These are phyloP conservation scores for Tephrocybe sp. DNA, from an alignment of 768 basidiomycete species.

Conservation along the genomic window DNA sequence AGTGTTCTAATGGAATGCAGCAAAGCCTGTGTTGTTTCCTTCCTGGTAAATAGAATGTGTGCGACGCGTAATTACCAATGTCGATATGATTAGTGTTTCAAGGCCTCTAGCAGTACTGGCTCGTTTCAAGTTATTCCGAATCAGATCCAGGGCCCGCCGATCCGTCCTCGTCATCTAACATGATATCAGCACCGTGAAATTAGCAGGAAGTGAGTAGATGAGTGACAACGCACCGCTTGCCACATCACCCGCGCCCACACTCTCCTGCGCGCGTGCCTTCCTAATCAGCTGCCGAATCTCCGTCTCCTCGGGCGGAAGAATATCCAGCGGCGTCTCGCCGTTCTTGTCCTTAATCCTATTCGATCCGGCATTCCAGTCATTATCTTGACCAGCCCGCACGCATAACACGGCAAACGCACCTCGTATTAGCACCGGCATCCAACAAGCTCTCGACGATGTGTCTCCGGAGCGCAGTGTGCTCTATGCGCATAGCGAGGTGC, in stretches of 20 bases:
- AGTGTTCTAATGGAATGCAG: no score
- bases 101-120: no score
- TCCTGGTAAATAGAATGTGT: no score
- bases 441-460: slow-evolving; percentile 63
- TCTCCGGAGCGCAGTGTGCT: slow-evolving; percentile 52
- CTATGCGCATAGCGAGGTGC: slow-evolving; percentile 66
- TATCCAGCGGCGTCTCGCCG: slow-evolving; percentile 54
- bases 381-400: not conserved
- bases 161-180: slow-evolving; percentile 26
- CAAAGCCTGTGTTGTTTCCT: no score
- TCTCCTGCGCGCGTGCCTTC: slow-evolving; percentile 51
- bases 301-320: slow-evolving; percentile 54
- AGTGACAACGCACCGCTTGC: slow-evolving; percentile 49
- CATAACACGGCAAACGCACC: slow-evolving; percentile 37
- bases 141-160: slow-evolving; percentile 31
- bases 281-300: slow-evolving; percentile 51
- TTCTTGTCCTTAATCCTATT: slow-evolving; percentile 73
- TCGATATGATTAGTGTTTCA: no score
- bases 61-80: no score
- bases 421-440: slow-evolving; percentile 77
- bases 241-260: slow-evolving; percentile 59
- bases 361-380: not conserved
- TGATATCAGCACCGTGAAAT: not conserved
- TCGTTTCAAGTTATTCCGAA: slow-evolving; percentile 35
- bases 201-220: not conserved